Conservation (phyloP, 2,329 filamentous ascomycete species). For the Monilinia vaccinii-corymbosi region DNA sequence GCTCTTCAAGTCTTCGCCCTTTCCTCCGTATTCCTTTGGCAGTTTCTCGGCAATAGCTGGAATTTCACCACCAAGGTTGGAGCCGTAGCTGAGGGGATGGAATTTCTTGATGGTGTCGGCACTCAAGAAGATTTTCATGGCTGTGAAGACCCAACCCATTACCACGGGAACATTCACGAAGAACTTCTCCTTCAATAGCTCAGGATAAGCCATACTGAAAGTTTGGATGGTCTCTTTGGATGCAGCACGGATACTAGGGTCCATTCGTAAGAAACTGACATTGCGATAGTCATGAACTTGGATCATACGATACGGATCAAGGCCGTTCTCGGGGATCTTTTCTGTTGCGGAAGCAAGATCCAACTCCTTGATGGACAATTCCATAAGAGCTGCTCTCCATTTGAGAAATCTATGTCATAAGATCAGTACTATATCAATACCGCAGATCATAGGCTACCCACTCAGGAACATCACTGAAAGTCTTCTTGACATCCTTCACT, state of each 20-base stretch:
- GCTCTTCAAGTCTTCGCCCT: conserved; percentile 39
- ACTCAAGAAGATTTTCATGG: conserved; percentile 68
- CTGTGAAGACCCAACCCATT: conserved; percentile 79
- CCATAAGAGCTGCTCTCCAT: conserved; percentile 89
- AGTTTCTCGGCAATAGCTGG: conserved; percentile 51
- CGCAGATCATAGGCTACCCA: conserved; percentile 37
- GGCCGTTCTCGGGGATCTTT: conserved; percentile 50
- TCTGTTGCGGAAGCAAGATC: conserved; percentile 58
- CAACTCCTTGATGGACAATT: conserved; percentile 69
- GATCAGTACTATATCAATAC: not conserved
- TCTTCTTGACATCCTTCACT: conserved; percentile 70
- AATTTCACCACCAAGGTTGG: conserved; percentile 54
- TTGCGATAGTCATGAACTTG: conserved; percentile 91
- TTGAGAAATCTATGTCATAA: conserved; percentile 61
- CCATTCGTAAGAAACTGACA: conserved; percentile 77
- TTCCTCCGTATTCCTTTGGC: conserved; percentile 72
- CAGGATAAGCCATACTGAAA: conserved; percentile 77
- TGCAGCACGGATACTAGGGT: conserved; percentile 65
- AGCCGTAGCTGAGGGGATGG: conserved; percentile 67
- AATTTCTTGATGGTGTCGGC: conserved; percentile 71
- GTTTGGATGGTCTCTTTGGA: conserved; percentile 73
- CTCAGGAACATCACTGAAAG: conserved; percentile 76
- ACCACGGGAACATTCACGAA: conserved; percentile 88
- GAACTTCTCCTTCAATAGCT: conserved; percentile 84
- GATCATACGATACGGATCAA: conserved; percentile 81